Percentiles rank a stretch among this genome's conserved stretches.
phyloP scores from a whole-genome alignment of 1,139 yeast genomes.

The Pichia sp. region DNA sequence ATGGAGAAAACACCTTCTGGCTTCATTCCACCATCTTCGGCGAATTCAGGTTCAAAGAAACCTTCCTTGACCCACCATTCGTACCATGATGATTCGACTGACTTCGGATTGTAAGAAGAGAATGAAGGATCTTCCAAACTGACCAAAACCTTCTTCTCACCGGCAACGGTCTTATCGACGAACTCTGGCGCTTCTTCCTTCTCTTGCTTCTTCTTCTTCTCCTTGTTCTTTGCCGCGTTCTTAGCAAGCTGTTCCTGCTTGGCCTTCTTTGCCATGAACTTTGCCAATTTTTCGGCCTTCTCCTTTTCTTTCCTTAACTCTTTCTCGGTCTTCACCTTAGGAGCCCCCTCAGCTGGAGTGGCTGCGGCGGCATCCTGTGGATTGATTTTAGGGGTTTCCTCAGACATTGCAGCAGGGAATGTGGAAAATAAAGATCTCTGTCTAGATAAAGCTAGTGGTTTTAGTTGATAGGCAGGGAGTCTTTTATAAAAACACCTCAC shows the following conservation, averaged over 20 bases:
- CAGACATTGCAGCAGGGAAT: constrained; percentile 11
- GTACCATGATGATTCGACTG: constrained; percentile 97
- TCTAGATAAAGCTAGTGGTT: constrained; percentile 6
- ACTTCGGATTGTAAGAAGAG: constrained; percentile 88
- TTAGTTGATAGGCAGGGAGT: constrained; percentile 17
- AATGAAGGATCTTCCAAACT: constrained; percentile 88
- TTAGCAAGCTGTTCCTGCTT: constrained; percentile 54
- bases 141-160: constrained; percentile 83
- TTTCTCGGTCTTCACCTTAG: constrained; percentile 53
- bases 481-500: constrained; percentile 17
- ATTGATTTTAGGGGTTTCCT: constrained; percentile 3
- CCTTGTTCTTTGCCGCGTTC: constrained; percentile 37
- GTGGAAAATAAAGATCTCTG: constrained; percentile 16
- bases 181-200: constrained; percentile 71
- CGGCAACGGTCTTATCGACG: constrained; percentile 75
- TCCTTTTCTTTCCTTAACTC: constrained; percentile 89
- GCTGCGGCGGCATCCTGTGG: constrained; percentile 6
- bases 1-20: constrained; percentile 83
- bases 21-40: constrained; percentile 66
- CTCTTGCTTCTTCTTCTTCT: constrained; percentile 63
- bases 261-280: constrained; percentile 89
- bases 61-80: constrained; percentile 94
- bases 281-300: constrained; percentile 95
- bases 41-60: constrained; percentile 81
- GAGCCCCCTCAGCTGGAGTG: constrained; percentile 6